Conservation (phyloP, 2,329 filamentous ascomycete genomes). For the Helotiales sp. region DNA sequence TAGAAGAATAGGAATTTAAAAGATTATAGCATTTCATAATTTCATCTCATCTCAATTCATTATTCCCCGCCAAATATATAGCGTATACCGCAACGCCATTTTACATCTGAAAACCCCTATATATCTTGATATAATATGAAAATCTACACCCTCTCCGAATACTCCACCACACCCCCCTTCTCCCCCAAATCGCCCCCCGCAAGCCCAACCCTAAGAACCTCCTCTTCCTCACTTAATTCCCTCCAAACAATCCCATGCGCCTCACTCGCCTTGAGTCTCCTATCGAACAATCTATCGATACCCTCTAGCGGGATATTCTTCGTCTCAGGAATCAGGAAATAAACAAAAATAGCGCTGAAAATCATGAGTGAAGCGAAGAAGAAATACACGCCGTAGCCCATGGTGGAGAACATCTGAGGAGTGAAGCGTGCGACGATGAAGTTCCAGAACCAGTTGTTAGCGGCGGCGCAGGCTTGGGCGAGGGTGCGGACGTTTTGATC, state of each 20-base stretch:
- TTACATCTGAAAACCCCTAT: too few relatives aligned
- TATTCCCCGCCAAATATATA: too few relatives aligned
- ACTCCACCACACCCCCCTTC: constrained; percentile 7
- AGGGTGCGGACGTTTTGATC: constrained; percentile 67
- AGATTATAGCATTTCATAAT: too few relatives aligned
- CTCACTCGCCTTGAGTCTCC: constrained; percentile 18
- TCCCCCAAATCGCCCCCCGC: constrained; percentile 19
- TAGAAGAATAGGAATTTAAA: too few relatives aligned
- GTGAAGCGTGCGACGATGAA: constrained; percentile 70
- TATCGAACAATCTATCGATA: constrained; percentile 62
- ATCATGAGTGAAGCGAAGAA: constrained; percentile 68
- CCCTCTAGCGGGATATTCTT: constrained; percentile 64
- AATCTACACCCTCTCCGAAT: constrained; percentile 12
- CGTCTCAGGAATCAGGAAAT: constrained; percentile 64
- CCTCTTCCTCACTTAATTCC: constrained; percentile 29
- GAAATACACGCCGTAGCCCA: constrained; percentile 66
- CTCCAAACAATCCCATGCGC: constrained; percentile 29
- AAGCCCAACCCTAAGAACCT: constrained; percentile 24
- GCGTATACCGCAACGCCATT: too few relatives aligned
- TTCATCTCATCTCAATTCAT: too few relatives aligned
- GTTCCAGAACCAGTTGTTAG: constrained; percentile 69
- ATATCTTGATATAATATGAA: background rate
- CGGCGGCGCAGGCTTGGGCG: constrained; percentile 70
- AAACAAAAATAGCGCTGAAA: constrained; percentile 57
- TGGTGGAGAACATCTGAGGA: constrained; percentile 60